A percentile compares a stretch with the other conserved stretches of the same genome.
Evolutionary conservation across 2,329 filamentous ascomycete genomes (phyloP).

Genomic region (Grosmannia clavigera): DNA sequence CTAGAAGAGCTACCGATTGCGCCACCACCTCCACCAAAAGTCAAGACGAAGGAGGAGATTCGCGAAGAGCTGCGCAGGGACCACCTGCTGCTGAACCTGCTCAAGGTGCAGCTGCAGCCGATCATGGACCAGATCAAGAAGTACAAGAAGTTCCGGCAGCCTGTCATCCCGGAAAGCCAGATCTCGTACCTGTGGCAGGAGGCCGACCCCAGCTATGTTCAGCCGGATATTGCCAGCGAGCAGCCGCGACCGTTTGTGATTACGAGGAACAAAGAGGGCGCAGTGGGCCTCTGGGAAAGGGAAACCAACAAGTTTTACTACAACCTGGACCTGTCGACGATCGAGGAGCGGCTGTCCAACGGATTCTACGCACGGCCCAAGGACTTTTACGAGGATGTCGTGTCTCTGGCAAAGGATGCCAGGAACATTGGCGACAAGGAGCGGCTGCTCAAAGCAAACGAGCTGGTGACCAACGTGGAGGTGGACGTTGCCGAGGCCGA

Average conservation of each 20-base stretch:
- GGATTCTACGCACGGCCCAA: slow-evolving; percentile 87
- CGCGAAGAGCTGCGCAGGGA: slow-evolving; percentile 74
- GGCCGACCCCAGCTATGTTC: slow-evolving; percentile 59
- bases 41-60: slow-evolving; percentile 64
- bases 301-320: slow-evolving; percentile 79
- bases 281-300: slow-evolving; percentile 62
- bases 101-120: slow-evolving; percentile 83
- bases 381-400: slow-evolving; percentile 83
- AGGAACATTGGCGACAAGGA: slow-evolving; percentile 73
- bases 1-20: slow-evolving; percentile 67
- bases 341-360: slow-evolving; percentile 93
- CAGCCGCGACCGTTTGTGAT: slow-evolving; percentile 65
- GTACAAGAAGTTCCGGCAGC: slow-evolving; percentile 77
- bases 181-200: slow-evolving; percentile 80
- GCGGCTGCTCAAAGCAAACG: slow-evolving; percentile 73
- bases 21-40: slow-evolving; percentile 55
- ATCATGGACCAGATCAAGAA: slow-evolving; percentile 98
- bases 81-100: slow-evolving; percentile 66
- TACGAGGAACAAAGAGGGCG: slow-evolving; percentile 65
- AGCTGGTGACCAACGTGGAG: slow-evolving; percentile 85
- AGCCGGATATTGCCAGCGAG: slow-evolving; percentile 41
- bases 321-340: slow-evolving; percentile 83
- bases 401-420: slow-evolving; percentile 72
- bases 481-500: slow-evolving; percentile 79
- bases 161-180: slow-evolving; percentile 59